A percentile compares a stretch with the other conserved stretches of the same genome.
These are phyloP conservation scores for Tolypocladium album DNA, from an alignment of 2,329 filamentous ascomycete genomes.

Conservation along the genomic window DNA sequence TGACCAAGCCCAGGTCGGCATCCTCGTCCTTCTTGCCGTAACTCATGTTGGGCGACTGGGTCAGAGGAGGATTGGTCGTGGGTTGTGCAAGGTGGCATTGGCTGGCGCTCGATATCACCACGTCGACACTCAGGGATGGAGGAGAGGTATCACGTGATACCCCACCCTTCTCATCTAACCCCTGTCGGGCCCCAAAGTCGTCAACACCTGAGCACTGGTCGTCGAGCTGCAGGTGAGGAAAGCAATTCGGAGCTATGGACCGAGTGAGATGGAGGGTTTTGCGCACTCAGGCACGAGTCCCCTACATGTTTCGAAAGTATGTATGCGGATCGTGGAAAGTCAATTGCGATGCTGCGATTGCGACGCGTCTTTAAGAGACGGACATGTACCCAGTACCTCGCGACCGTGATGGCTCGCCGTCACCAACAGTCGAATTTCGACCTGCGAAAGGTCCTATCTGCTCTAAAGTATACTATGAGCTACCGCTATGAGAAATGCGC, in stretches of 20 bases:
- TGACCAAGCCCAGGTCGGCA: constrained; percentile 84
- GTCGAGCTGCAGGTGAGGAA: background rate
- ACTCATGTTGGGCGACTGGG: constrained; percentile 58
- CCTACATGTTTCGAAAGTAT: background rate
- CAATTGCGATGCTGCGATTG: background rate
- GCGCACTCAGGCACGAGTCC: too few relatives aligned
- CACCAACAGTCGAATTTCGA: background rate
- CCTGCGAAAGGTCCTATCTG: background rate
- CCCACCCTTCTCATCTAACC: constrained; percentile 5
- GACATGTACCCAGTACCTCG: background rate
- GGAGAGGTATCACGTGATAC: constrained; percentile 23
- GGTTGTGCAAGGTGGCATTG: constrained; percentile 21
- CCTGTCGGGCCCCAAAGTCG: background rate
- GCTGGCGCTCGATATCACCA: constrained; percentile 23
- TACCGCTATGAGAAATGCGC: too few relatives aligned
- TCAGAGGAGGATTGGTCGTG: constrained; percentile 17
- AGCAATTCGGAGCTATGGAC: background rate
- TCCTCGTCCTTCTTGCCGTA: constrained; percentile 99
- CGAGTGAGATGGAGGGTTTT: too few relatives aligned
- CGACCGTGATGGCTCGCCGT: background rate
- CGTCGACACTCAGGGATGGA: constrained; percentile 26
- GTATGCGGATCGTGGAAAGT: background rate
- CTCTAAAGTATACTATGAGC: background rate
- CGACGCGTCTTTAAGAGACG: background rate
- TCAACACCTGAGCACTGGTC: background rate